These are phyloP conservation scores for Arthrobotrys sinensis DNA, from an alignment of 2,329 filamentous ascomycete genomes.

Conservation along the genomic window DNA sequence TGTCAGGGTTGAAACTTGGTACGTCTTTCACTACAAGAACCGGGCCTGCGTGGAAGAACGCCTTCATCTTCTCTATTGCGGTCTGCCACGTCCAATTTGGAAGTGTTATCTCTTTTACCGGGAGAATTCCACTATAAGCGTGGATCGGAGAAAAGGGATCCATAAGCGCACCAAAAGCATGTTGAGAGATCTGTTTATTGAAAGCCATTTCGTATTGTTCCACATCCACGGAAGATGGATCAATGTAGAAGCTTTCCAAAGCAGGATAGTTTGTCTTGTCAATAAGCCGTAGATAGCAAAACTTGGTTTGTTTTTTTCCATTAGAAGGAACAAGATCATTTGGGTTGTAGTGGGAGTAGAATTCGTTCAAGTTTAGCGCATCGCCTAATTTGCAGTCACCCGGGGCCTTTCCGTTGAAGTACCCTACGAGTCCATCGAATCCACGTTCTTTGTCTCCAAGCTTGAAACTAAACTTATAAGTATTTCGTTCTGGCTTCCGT, in stretches of 20 bases:
- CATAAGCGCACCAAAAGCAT: slow-evolving; percentile 58
- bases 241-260: too few species aligned
- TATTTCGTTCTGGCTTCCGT: background rate
- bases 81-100: slow-evolving; percentile 63
- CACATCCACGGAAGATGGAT: too few species aligned
- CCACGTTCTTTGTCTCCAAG: background rate
- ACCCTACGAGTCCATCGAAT: background rate
- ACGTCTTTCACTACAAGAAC: slow-evolving; percentile 61
- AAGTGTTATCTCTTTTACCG: slow-evolving; percentile 62
- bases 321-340: slow-evolving; percentile 20
- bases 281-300: too few species aligned
- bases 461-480: background rate
- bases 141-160: slow-evolving; percentile 65
- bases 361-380: background rate
- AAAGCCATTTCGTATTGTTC: too few species aligned
- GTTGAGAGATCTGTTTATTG: too few species aligned
- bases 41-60: slow-evolving; percentile 65
- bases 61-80: slow-evolving; percentile 63
- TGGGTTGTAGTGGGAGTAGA: slow-evolving; percentile 62
- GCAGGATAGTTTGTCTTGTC: too few species aligned
- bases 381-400: too few species aligned
- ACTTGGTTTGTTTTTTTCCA: too few species aligned
- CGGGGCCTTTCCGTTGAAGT: background rate
- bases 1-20: too few species aligned
- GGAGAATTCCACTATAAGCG: slow-evolving; percentile 64